Percentiles rank a stretch among this genome's conserved stretches.
Conservation (phyloP, 2,329 filamentous ascomycete genomes). For the Colletotrichum echinochloae region DNA sequence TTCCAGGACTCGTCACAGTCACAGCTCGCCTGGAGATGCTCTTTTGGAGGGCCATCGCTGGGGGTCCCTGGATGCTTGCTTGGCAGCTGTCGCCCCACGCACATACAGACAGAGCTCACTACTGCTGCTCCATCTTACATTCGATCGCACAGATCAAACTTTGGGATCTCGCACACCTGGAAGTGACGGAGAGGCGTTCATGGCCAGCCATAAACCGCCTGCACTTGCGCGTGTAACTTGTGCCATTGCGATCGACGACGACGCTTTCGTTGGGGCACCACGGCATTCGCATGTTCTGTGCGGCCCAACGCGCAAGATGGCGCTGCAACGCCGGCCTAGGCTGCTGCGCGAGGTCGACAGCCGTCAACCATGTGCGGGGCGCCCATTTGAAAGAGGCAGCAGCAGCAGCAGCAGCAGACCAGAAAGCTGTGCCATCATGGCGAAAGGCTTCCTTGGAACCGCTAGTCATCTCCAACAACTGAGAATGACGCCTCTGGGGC, state of each 20-base stretch:
- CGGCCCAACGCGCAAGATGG: background rate
- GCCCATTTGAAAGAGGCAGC: constrained; percentile 5
- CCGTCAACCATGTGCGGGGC: background rate
- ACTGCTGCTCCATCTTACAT: constrained; percentile 40
- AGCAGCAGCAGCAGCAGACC: constrained; percentile 1
- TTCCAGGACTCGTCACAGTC: constrained; percentile 29
- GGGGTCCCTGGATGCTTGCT: constrained; percentile 38
- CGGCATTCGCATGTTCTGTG: constrained; percentile 14
- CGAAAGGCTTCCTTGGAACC: constrained; percentile 15
- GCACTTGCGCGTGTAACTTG: background rate
- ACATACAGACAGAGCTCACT: background rate
- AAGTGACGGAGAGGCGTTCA: constrained; percentile 3
- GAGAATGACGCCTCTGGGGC: constrained; percentile 10
- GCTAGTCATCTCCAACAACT: background rate
- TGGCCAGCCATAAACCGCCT: background rate
- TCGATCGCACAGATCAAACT: constrained; percentile 36
- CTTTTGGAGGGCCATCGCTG: constrained; percentile 1
- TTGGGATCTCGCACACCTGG: constrained; percentile 28
- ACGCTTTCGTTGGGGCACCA: constrained; percentile 1
- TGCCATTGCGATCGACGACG: constrained; percentile 2
- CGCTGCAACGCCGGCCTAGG: constrained; percentile 4
- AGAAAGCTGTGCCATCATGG: background rate
- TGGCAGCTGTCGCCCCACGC: constrained; percentile 37
- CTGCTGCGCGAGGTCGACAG: constrained; percentile 3
- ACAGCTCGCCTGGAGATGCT: constrained; percentile 3